Evolutionary conservation across 139 green algal species (phyloP).

Genomic region (Tetraselmis striata): DNA sequence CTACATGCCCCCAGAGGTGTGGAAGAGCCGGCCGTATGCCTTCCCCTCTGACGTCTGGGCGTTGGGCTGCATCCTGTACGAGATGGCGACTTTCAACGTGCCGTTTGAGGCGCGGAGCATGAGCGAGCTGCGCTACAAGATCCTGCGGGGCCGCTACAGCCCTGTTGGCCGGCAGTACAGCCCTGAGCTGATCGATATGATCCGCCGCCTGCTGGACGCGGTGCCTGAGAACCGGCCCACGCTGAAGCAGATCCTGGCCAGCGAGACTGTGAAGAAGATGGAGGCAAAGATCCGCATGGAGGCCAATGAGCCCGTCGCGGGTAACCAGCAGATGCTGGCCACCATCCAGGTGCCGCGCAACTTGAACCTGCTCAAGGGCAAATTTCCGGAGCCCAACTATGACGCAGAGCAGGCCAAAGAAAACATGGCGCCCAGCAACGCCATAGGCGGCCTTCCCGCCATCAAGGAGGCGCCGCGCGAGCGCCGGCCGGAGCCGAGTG

Average conservation of each 20-base stretch:
- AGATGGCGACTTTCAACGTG: conserved; percentile 64
- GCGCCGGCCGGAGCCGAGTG: neutral
- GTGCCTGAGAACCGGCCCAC: conserved; percentile 41
- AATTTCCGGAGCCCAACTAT: neutral
- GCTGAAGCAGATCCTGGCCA: conserved; percentile 35
- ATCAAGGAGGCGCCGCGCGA: neutral
- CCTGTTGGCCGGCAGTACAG: conserved; percentile 48
- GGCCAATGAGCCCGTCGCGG: neutral
- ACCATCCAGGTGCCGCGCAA: neutral
- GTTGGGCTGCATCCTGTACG: conserved; percentile 77
- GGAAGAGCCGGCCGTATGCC: conserved; percentile 68
- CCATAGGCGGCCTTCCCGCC: neutral
- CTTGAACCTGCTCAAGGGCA: neutral
- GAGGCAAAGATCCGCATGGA: neutral
- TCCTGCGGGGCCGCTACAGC: conserved; percentile 42
- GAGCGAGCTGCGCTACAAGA: conserved; percentile 50
- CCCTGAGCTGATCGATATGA: conserved; percentile 43
- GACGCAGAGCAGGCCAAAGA: neutral
- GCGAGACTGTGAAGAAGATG: neutral
- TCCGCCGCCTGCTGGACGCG: conserved; percentile 43
- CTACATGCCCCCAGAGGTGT: conserved; percentile 85
- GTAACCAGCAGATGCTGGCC: neutral
- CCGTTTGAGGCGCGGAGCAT: conserved; percentile 64
- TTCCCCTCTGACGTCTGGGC: conserved; percentile 76
- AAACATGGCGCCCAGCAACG: neutral